Evolutionary conservation across 73 alveolate genomes (phyloP), one percentile per base, ranked within the genome.

Genomic region (Paramecium octaurelia): DNA sequence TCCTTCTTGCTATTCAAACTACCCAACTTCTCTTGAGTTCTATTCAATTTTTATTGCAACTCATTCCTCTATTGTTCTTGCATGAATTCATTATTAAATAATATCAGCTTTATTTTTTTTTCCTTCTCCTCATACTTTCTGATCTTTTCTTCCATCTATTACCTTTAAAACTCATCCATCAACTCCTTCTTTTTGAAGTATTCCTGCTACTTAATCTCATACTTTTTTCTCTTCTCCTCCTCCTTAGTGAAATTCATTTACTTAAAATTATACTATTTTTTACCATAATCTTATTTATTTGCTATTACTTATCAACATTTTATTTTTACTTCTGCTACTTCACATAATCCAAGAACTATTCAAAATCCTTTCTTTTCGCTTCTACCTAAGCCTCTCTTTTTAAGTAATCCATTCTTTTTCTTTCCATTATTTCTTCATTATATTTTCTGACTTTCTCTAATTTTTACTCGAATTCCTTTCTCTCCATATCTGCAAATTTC

Each of bases 191-290:
- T 80, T 35, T 42, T 42, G 6, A 40, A 40, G 8, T 80, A 46
- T 80, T 80, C 91, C 9, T 44, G 3, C 36, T 80, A 20, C 18
- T 80, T 80, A 21, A 16, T 21, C 38, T 80, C 91, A 80, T 18
- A 80, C 10, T 48, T 80, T 42, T 48, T 80, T 80, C 91, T 80
- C 36, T 80, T 80, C 20, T 80, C 91, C 27, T 80, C 91, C 14
- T 80, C 91, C 10, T 48, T 44, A 43, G 29, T 38, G 5, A 31
- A 18, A 48, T 46, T 80, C 14, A 43, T 2, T 80, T 80, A 40
- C 91, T 80, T 27, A 36, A 10, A 16, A 44, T 48, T 24, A 43
- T 18, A 44, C 11, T 18, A 80, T 44, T 44, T 21, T 4, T 38
- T 80, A 80, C 91, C 91, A 80, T 18, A 8, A 80, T 80, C 29